Evolutionary conservation across 208 protist species (phyloP), one percentile per base, ranked within the genome.

Genomic region (Trypanosomatidae sp.): DNA sequence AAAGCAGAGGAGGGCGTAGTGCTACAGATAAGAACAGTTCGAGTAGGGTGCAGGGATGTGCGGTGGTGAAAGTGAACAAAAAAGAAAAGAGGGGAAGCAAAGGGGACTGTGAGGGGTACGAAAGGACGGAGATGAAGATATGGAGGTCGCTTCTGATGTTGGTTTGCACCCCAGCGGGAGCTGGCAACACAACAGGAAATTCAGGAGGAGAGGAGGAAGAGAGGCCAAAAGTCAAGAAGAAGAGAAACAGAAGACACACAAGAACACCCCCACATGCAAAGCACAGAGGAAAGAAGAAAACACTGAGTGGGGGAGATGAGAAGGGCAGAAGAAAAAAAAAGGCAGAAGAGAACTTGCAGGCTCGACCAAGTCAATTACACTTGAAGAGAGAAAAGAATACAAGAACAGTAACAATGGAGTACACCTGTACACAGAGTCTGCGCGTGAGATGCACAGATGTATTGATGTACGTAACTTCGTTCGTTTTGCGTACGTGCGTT

Each of bases 181-280:
- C 22, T 25, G 50, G 50, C 50, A 55, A 28, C 22, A 55, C 50
- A 36, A 17, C 17, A 62, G 17, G 41, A 17, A 30, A 28, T 4
- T 13, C 60, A 44, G 8, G 22, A 44, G 41, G 17, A 36, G 9
- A 8, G 12, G 17, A 43, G 5, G 10, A 36, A 59, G 33, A 59
- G 2, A 10, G 33, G 15, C 19, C 39, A 50, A 68, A 65, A 76
- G 62, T 50, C 49, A 62, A 7, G 13, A 66, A 50, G n/a, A 41
- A 43, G 22, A 6, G 44, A 6, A 22, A 68, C n/a, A 68, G 13
- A 10, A 53, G 6, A 53, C 30, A 43, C 44, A 49, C 19, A 2
- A 7, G n/a, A 65, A 25, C 28, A 47, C 60, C 22, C 60, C 39
- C 41, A 36, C 64, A 50, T 13, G 15, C 41, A 49, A 46, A 33